phyloP scores from a whole-genome alignment of 345 rosid genomes.

The Citrus unshiu region DNA sequence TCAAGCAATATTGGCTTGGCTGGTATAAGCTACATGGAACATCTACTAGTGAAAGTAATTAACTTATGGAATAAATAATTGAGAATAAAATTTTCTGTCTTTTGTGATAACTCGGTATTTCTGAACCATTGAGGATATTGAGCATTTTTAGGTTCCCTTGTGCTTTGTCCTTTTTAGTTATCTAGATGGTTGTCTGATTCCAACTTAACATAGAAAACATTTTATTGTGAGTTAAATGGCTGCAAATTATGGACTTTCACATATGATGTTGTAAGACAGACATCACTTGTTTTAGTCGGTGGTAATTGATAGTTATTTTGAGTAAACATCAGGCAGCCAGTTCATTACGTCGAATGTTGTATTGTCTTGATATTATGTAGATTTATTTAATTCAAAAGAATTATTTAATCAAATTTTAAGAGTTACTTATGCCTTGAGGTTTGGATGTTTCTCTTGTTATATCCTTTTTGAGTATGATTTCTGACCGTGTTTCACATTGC shows the following conservation, averaged over 20 bases:
- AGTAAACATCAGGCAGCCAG: neutral
- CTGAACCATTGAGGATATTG: neutral
- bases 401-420: neutral
- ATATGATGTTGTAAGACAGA: neutral
- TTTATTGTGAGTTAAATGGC: neutral
- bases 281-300: neutral
- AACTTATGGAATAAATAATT: neutral
- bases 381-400: neutral
- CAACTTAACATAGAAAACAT: neutral
- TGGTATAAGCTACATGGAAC: neutral
- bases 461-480: neutral
- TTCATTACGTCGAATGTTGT: neutral
- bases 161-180: neutral
- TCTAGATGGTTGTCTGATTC: neutral
- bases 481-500: conserved; percentile 14
- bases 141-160: neutral
- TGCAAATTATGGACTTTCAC: neutral
- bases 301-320: neutral
- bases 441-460: neutral
- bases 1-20: no score
- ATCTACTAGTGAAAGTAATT: neutral
- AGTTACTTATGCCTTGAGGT: neutral
- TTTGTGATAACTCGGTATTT: neutral
- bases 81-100: neutral
- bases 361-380: neutral